Conservation (phyloP, 345 rosid species). For the Isatis tinctoria region DNA sequence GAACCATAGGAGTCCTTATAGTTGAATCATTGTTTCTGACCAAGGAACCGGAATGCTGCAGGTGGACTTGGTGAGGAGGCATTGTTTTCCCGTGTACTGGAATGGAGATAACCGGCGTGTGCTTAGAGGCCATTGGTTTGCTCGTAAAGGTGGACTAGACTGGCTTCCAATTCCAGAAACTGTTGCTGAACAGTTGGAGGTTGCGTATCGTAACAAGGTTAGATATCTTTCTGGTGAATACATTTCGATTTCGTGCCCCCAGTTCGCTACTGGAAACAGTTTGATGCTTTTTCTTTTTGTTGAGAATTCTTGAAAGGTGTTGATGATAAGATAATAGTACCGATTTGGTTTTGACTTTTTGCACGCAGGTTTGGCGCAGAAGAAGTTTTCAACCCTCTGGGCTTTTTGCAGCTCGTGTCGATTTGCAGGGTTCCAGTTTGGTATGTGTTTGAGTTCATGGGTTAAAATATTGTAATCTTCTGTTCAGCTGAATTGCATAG, state of each 20-base stretch:
- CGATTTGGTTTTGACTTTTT: not conserved
- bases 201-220: conserved; percentile 79
- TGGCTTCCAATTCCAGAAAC: conserved; percentile 97
- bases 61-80: conserved; percentile 84
- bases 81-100: conserved; percentile 94
- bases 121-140: conserved; percentile 98
- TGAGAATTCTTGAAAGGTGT: not conserved
- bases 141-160: conserved; percentile 86
- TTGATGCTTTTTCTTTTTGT: not conserved
- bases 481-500: conserved; percentile 4
- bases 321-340: not conserved
- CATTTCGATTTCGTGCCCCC: not conserved
- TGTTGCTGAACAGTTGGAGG: conserved; percentile 86
- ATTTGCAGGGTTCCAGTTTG: conserved; percentile 75
- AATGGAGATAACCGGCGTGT: conserved; percentile 96
- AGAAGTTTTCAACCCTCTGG: conserved; percentile 93
- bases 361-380: conserved; percentile 85
- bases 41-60: conserved; percentile 34
- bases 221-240: not conserved
- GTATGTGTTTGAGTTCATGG: conserved; percentile 42
- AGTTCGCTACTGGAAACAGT: not conserved
- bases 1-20: not conserved
- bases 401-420: conserved; percentile 94
- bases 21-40: conserved; percentile 9
- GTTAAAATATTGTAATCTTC: not conserved